Conservation (phyloP, 257 asterid genomes). For the Parsonsia alboflavescens region DNA sequence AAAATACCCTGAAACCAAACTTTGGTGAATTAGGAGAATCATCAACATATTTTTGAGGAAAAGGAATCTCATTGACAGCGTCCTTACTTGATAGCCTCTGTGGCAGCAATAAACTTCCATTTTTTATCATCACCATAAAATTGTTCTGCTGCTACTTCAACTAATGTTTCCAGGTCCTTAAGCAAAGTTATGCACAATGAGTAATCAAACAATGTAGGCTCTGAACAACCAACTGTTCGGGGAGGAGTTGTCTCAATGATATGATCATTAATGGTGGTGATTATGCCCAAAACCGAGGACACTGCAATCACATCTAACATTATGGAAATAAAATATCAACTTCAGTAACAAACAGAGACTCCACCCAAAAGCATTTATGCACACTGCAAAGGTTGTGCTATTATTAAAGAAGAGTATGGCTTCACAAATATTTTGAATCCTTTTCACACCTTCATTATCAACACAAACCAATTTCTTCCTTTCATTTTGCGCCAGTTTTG, state of each 20-base stretch:
- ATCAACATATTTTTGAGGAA: slow-evolving; percentile 9
- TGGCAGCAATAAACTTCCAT: slow-evolving; percentile 79
- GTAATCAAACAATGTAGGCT: slow-evolving; percentile 62
- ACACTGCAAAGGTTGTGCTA: neutral
- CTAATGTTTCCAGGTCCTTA: slow-evolving; percentile 91
- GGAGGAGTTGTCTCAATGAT: slow-evolving; percentile 63
- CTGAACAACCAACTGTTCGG: slow-evolving; percentile 29
- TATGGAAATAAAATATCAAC: neutral
- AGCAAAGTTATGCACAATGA: slow-evolving; percentile 84
- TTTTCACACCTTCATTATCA: neutral
- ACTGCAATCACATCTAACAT: slow-evolving; percentile 43
- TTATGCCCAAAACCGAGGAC: slow-evolving; percentile 70
- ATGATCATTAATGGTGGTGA: slow-evolving; percentile 74
- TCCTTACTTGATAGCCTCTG: slow-evolving; percentile 75
- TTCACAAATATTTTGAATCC: neutral
- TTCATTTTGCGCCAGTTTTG: no score
- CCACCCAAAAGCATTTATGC: neutral
- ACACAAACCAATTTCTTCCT: neutral
- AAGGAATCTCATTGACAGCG: slow-evolving; percentile 9
- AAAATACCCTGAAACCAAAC: slow-evolving; percentile 57
- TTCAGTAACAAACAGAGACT: neutral
- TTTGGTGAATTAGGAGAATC: slow-evolving; percentile 11
- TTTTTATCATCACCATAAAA: slow-evolving; percentile 73
- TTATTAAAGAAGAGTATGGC: neutral
- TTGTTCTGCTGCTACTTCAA: slow-evolving; percentile 90